These are phyloP conservation scores for Orbilia brochopaga DNA, from an alignment of 2,329 filamentous ascomycete species.

Conservation along the genomic window DNA sequence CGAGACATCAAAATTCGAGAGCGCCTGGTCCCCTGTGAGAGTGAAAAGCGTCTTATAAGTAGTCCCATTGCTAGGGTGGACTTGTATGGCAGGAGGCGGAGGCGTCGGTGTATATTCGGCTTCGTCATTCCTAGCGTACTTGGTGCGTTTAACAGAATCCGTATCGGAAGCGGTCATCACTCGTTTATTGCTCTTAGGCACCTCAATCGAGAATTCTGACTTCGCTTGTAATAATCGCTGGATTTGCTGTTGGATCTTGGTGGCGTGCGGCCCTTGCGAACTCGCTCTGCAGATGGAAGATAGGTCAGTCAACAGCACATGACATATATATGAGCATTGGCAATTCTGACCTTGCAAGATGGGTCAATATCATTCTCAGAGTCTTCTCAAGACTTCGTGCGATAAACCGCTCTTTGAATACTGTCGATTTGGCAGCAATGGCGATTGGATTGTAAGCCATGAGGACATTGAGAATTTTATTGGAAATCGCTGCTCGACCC, in stretches of 20 bases:
- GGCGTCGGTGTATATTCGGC: constrained; percentile 65
- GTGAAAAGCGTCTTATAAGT: constrained; percentile 86
- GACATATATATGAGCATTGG: background rate
- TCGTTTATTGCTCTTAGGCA: constrained; percentile 74
- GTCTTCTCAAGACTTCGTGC: constrained; percentile 96
- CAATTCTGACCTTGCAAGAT: constrained; percentile 62
- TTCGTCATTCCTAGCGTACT: constrained; percentile 37
- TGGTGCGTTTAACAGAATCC: constrained; percentile 64
- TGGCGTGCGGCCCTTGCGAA: constrained; percentile 75
- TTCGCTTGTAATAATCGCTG: constrained; percentile 80
- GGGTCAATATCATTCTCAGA: constrained; percentile 78
- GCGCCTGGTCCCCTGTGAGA: constrained; percentile 74
- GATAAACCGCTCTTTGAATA: constrained; percentile 77
- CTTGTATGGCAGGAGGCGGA: constrained; percentile 59
- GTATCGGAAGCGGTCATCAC: constrained; percentile 72
- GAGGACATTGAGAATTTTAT: constrained; percentile 82
- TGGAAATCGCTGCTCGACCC: constrained; percentile 77
- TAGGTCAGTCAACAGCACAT: background rate
- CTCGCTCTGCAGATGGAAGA: constrained; percentile 64
- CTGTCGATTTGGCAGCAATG: constrained; percentile 76
- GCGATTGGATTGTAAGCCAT: constrained; percentile 91
- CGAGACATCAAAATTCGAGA: constrained; percentile 82
- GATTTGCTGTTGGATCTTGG: constrained; percentile 83
- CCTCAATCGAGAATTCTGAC: constrained; percentile 75
- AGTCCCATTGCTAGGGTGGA: constrained; percentile 48